Evolutionary conservation across 225 moss, liverwort and hornwort genomes (phyloP).

Genomic region (Marchantia paleacea): DNA sequence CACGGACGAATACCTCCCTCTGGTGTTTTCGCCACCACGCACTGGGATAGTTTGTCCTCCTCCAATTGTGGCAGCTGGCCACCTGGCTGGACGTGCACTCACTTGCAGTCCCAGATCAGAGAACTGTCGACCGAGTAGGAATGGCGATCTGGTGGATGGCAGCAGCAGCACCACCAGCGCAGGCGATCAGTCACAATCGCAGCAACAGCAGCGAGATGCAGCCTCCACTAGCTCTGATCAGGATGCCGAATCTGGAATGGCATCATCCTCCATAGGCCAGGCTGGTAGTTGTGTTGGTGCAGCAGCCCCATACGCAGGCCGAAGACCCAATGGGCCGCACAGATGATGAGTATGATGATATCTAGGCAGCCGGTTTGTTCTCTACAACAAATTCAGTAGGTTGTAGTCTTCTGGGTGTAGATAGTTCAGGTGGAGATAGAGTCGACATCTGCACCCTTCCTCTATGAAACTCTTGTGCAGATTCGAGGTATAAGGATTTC

Average conservation of each 20-base stretch:
- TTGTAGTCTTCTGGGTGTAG: constrained; percentile 11
- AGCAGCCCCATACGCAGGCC: background rate
- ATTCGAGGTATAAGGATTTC: background rate
- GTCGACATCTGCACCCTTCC: constrained; percentile 7
- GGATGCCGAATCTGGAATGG: background rate
- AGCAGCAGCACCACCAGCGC: constrained; percentile 2
- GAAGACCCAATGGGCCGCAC: constrained; percentile 18
- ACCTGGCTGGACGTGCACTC: constrained; percentile 59
- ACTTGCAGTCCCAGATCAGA: constrained; percentile 39
- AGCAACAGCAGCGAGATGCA: constrained; percentile 34
- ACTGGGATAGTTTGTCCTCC: constrained; percentile 67
- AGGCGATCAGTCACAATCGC: background rate
- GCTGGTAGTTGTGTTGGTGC: background rate
- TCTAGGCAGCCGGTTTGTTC: background rate
- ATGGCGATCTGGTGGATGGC: background rate
- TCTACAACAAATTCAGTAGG: too few species aligned
- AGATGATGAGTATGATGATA: background rate
- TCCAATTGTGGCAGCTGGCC: constrained; percentile 76
- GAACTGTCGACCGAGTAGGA: constrained; percentile 30
- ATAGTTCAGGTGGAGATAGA: constrained; percentile 1
- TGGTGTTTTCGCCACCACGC: constrained; percentile 73
- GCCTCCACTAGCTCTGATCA: constrained; percentile 9
- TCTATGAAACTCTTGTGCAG: background rate
- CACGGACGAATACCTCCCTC: constrained; percentile 85
- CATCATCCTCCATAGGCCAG: background rate